Evolutionary conservation across 2,329 filamentous ascomycete genomes (phyloP), one percentile per base, ranked within the genome.

Genomic region (Fusarium sp.): DNA sequence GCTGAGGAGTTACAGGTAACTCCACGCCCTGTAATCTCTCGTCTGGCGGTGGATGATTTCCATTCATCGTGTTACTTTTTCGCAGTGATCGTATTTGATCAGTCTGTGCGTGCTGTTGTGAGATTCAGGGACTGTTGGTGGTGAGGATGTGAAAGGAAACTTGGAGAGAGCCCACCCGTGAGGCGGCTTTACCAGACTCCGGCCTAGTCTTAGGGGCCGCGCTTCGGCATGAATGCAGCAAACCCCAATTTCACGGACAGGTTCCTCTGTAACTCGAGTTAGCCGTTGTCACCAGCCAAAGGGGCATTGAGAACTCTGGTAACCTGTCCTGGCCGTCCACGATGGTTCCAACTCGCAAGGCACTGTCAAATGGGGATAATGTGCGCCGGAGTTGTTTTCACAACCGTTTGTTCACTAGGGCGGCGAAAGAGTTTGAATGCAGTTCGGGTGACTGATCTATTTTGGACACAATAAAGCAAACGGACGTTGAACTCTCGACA

Each of bases 401-500:
- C 10, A 28, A 11, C 24, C 10, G 4, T 6, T 28, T 3, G 5
- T 3, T 28, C 18, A 28, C 1, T 2, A 4, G 0, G 4, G 12
- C 24, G 8, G 8, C 24, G 6, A 26, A 15, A 4, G 9, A 6
- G 11, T 11, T 36, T 8, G 18, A 26, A 16, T 16, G 7, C 4
- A 15, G 13, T 22, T 14, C 7, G 4, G 35, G 9, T n/a, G 5
- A 2, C 0, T 12, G 16, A 28, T n/a, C 20, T 12, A 26, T 0
- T 18, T 20, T 13, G 4, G 20, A 14, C 10, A 3, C 50, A 36
- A 22, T 7, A 53, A 16, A 28, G 24, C 13, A 36, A 28, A 28
- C 2, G 1, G 6, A 28, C 13, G n/a, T 15, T 35, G 16, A 31
- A 11, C 4, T 4, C 4, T 36, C 11, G 10, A 28, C 24, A 36